phyloP scores from a whole-genome alignment of 2,329 filamentous ascomycete genomes.

The Aspergillus niger region DNA sequence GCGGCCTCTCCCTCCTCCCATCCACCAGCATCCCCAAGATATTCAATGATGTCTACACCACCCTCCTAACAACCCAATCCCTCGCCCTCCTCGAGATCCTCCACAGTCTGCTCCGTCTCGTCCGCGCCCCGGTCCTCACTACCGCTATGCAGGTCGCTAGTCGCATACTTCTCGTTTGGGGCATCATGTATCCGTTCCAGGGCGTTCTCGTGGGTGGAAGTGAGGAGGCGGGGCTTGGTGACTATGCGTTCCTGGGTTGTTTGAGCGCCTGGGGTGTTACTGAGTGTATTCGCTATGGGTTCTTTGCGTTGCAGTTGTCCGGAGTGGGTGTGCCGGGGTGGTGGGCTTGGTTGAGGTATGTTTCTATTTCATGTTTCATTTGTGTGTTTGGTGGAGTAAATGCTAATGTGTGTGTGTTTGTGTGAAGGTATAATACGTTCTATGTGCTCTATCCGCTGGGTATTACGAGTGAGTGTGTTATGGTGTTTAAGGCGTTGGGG shows the following conservation, averaged over 20 bases:
- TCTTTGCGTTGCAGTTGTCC: constrained; percentile 71
- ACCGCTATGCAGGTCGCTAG: constrained; percentile 88
- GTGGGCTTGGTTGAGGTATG: constrained; percentile 64
- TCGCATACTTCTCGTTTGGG: constrained; percentile 87
- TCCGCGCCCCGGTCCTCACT: constrained; percentile 80
- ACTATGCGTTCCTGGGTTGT: constrained; percentile 48
- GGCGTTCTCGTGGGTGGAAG: constrained; percentile 49
- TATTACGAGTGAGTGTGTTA: constrained; percentile 80
- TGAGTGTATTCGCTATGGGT: constrained; percentile 90
- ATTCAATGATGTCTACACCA: constrained; percentile 51
- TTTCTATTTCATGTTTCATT: constrained; percentile 9
- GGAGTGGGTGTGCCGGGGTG: constrained; percentile 60
- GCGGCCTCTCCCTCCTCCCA: constrained; percentile 60
- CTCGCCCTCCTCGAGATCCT: constrained; percentile 79
- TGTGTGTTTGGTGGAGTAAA: not conserved
- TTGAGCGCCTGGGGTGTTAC: constrained; percentile 85
- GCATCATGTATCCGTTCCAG: constrained; percentile 74
- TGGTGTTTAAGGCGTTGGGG: constrained; percentile 71
- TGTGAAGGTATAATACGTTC: constrained; percentile 75
- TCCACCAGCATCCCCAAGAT: constrained; percentile 46
- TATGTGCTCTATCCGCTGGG: constrained; percentile 90
- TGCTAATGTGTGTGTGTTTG: constrained; percentile 4
- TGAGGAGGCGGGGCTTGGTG: constrained; percentile 55
- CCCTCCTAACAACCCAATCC: constrained; percentile 71
- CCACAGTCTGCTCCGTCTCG: constrained; percentile 77